Base-by-base conservation (phyloP, 2,329 filamentous ascomycete genomes). In the Helicocarpus griseus region DNA sequence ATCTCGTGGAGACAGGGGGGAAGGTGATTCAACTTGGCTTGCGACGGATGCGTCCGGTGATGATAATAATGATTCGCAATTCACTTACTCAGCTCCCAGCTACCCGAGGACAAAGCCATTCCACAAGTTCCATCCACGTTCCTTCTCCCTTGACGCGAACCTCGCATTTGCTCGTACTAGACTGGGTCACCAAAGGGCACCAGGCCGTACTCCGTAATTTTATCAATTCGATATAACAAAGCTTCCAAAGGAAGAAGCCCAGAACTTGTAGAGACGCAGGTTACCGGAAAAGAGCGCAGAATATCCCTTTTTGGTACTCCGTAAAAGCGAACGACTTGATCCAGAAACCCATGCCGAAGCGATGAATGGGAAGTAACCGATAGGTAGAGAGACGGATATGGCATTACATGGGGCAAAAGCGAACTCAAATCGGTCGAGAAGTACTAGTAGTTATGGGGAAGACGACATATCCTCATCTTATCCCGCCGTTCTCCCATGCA, bases 151-250 rank as follows among this genome's bases (percentile, higher is more conserved):
- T 62, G 60, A 13, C 11, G 26, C 11, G 53, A 40, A 7, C 52
- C 44, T 11, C 61, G 57, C 36, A 60, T 59, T 3, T 60, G 61
- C 54, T 64, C 60, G 53, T 61, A 41, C 66, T 69, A 68, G 65
- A 69, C 7, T n/a, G 69, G 65, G 56, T 70, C 67, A 5, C 68
- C 67, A 57, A 69, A 70, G 5, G 69, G 63, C 2, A 69, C 65
- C 50, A 70, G 55, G 48, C 64, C 58, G 38, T 59, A 61, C 29
- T 49, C 64, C 58, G 38, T 59, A 61, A 33, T 64, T 57, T 52
- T 61, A 65, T 22, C 56, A 49, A 3, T 47, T 50, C 7, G 58
- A 31, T 17, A 9, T 46, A 29, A 5, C 38, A 22, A 13, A 5
- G 2, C 5, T 21, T 35, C 7, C 47, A 3, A 57, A 56, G 22